A percentile compares a stretch with the other conserved stretches of the same genome.
Conservation (phyloP, 805 yeast genomes). For the Scheffersomyces spartinae region DNA sequence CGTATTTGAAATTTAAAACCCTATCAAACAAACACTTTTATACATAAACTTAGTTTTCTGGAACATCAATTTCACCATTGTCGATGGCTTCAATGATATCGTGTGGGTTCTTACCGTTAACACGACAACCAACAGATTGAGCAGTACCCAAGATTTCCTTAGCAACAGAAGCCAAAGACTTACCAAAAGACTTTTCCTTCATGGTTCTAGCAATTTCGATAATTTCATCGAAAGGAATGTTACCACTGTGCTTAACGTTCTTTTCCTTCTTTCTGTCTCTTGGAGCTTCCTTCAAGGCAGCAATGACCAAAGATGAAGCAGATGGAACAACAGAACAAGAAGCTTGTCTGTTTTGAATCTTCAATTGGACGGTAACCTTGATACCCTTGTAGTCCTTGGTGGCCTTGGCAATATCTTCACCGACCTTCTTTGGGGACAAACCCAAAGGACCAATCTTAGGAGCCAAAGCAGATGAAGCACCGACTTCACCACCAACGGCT, state of each 20-base stretch:
- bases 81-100: constrained; percentile 97
- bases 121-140: constrained; percentile 99
- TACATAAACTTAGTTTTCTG: constrained; percentile 54
- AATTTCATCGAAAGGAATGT: constrained; percentile 94
- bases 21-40: constrained; percentile 23
- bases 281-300: constrained; percentile 99
- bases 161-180: constrained; percentile 90
- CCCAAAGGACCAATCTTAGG: constrained; percentile 99
- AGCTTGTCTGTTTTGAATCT: constrained; percentile 99
- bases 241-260: constrained; percentile 99
- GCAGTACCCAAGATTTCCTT: constrained; percentile 99
- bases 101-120: constrained; percentile 98
- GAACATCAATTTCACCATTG: constrained; percentile 94
- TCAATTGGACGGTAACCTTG: constrained; percentile 96
- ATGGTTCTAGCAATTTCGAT: constrained; percentile 94
- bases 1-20: no score
- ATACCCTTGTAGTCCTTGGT: constrained; percentile 98
- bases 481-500: constrained; percentile 99
- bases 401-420: constrained; percentile 99
- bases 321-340: constrained; percentile 97
- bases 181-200: constrained; percentile 97
- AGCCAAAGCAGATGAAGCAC: constrained; percentile 98
- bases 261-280: constrained; percentile 99
- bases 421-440: constrained; percentile 99
- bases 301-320: constrained; percentile 96